Evolutionary conservation across 2,329 filamentous ascomycete species (phyloP), one percentile per base, ranked within the genome.

Genomic region (Colletotrichum sp.): DNA sequence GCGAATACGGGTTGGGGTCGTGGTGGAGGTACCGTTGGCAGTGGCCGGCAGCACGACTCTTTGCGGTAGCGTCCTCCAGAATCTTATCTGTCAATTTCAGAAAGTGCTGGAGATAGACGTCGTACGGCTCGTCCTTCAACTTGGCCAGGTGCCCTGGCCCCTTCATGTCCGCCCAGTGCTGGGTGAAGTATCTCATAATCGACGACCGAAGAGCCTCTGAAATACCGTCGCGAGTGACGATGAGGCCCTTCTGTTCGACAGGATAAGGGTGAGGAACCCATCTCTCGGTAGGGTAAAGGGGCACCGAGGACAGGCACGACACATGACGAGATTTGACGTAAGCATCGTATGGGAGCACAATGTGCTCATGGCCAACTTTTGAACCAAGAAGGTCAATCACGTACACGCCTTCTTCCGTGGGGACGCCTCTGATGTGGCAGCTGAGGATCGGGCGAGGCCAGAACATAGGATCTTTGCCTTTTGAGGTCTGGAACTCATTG

Each of bases 391-490:
- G 67, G 70, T 78, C 77, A 55, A 78, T 61, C 48, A 74, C 59
- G 60, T 52, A 75, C 13, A 69, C 24, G 10, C 73, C 68, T 8
- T 74, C 57, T 14, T 24, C 13, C 34, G 66, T 26, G 1, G 36
- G 18, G 16, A 34, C 34, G 28, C 55, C 65, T 30, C 61, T 72
- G 21, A 77, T 64, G 4, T 57, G 64, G 28, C 71, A 71, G 30
- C 52, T 72, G 48, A 78, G 77, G 21, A 78, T 61, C 2, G 71
- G 71, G n/a, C 75, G 77, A 43, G 74, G 74, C 71, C 75, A 77
- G 71, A 78, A 78, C 77, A 78, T 78, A 18, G 74, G 71, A 14
- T 78, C 59, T n/a, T 75, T 78, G 59, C 71, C 71, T 14, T 70
- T 75, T 26, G 52, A 26, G 7, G 36, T 60, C 18, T 71, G 39